Conservation (phyloP, 371 early-diverging fungal genomes). For the Actinomortierella wolfii region DNA sequence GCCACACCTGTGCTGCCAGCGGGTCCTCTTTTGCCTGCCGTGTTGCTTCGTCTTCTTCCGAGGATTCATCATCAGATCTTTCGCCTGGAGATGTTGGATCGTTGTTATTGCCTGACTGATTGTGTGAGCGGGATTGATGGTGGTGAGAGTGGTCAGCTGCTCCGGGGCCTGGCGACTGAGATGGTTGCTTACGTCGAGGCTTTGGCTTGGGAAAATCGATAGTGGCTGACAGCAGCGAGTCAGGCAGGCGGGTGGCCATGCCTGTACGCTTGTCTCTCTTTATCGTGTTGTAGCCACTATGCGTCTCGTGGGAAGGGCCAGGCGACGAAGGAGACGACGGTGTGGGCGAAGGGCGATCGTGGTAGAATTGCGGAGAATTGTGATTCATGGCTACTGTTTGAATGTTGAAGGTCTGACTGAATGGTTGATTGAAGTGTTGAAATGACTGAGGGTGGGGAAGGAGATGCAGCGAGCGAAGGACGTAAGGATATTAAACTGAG, state of each 20-base stretch:
- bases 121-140: too few relatives aligned
- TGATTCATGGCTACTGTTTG: conserved; percentile 24
- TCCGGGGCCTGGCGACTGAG: conserved; percentile 1
- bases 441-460: background rate
- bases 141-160: too few relatives aligned
- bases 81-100: background rate
- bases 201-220: conserved; percentile 46
- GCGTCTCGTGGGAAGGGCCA: conserved; percentile 34
- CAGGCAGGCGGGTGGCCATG: conserved; percentile 21
- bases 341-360: conserved; percentile 39
- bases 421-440: background rate
- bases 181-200: conserved; percentile 41
- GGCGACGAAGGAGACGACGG: conserved; percentile 44
- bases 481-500: background rate
- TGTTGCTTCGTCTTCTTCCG: conserved; percentile 50
- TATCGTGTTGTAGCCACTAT: conserved; percentile 22
- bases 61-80: conserved; percentile 46
- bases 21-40: conserved; percentile 57
- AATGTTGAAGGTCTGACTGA: background rate
- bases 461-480: background rate
- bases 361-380: conserved; percentile 37
- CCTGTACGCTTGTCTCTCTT: conserved; percentile 29
- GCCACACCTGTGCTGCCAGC: conserved; percentile 68
- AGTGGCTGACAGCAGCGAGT: conserved; percentile 42
- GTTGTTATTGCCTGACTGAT: too few relatives aligned